Base-by-base conservation (phyloP, 768 basidiomycete species). In the Tylopilus felleus region DNA sequence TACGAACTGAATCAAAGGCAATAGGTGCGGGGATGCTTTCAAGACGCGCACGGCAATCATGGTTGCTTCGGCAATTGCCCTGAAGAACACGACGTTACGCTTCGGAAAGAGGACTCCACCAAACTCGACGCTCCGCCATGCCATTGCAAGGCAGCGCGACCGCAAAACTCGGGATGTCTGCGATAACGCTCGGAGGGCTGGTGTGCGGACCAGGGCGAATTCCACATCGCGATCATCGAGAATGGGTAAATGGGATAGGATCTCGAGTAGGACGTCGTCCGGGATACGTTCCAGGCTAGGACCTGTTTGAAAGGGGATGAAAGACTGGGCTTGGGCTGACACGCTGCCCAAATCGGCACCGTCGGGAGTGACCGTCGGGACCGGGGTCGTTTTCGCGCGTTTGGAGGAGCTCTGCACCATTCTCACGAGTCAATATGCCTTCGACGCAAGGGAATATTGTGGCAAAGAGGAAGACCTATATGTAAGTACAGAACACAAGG, bases 241-340 rank as follows among this genome's bases (percentile, higher is more conserved):
- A n/a, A n/a, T n/a, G n/a, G n/a, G n/a, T n/a, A 62, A 21, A 51
- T 36, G 19, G 2, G 56, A 52, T 0, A 62, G 16, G n/a, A 61
- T 49, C 42, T 61, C 60, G 13, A n/a, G 35, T 3, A 61, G 22
- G 19, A 62, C 39, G 8, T 58, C 53, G 12, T 62, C 49, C 2
- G 60, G 60, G 17, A 61, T 28, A 27, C 21, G 39, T 19, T 55
- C 53, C 41, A 55, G 29, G 39, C 35, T 52, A 2, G 56, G 45
- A 27, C 48, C 51, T 2, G 43, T n/a, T 10, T 41, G 38, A 21
- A 53, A 53, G 21, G 48, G 41, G 17, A 54, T 16, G 22, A 48
- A 21, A 4, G 7, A 12, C 23, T 31, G 43, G 5, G 33, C 17
- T 4, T 17, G 12, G 8, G 12, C 31, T 6, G 29, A 14, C 10